Evolutionary conservation across 1,284 basidiomycete genomes (phyloP), one percentile per base, ranked within the genome.

Genomic region (Sporisorium scitamineum): DNA sequence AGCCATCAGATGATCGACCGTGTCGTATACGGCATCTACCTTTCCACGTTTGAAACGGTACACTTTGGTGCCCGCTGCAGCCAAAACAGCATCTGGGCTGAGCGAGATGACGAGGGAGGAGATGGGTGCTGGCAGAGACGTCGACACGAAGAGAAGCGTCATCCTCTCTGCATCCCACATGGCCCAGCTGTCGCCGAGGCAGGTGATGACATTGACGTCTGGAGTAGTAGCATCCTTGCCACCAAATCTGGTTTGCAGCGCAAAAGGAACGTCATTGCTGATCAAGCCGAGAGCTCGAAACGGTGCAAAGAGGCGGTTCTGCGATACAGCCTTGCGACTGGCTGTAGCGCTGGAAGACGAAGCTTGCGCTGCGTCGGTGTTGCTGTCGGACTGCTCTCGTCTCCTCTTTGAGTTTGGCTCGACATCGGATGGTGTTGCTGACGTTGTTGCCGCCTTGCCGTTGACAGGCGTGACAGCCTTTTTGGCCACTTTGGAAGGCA

Each of bases 101-200:
- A 95, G 91, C 39, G 77, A 71, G 39, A 79, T 64, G 9, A 90
- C 89, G 80, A 99, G 87, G 70, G 89, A 90, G 3, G 91, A 88
- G 75, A 99, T 95, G 32, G 89, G 88, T 22, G 90, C 89, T 10
- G 89, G 89, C 14, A 91, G 88, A 82, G 95, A 92, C 10, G 94
- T 92, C 92, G 95, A 94, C 67, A 97, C 94, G 85, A 99, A 98
- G 51, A 98, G 88, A 52, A 99, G 87, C 18, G 89, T 90, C 93
- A 99, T 95, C 86, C 92, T 93, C 34, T 91, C 93, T 14, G 94
- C 94, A 82, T 97, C 94, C 96, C 96, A 99, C 86, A 98, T 89
- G 22, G 94, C 93, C 96, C 96, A 99, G 78, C 93, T 91, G 71
- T 89, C 90, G 16, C 96, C 96, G 6, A 98, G 86, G 80, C 93